Evolutionary conservation across 2,329 filamentous ascomycete genomes (phyloP).

Genomic region (Hypoxylon sp.): DNA sequence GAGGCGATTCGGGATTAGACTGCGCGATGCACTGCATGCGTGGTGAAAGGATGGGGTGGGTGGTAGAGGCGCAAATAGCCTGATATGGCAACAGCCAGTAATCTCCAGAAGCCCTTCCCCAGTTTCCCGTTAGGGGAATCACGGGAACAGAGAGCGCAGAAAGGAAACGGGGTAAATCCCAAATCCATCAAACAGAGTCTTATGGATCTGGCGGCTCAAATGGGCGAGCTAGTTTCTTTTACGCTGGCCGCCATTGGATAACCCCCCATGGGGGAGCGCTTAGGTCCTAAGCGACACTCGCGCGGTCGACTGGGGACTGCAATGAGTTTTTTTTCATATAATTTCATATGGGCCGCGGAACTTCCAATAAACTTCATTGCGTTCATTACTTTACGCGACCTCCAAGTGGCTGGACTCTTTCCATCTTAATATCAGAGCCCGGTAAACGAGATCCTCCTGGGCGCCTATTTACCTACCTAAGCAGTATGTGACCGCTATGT

Average conservation of each 20-base stretch:
- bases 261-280: too few relatives aligned
- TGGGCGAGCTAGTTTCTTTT: too few relatives aligned
- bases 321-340: constrained; percentile 28
- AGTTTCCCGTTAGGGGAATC: constrained; percentile 21
- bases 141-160: not conserved
- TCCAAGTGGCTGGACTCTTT: too few relatives aligned
- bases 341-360: constrained; percentile 28
- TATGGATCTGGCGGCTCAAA: constrained; percentile 31
- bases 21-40: constrained; percentile 36
- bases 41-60: constrained; percentile 21
- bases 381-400: too few relatives aligned
- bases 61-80: too few relatives aligned
- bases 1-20: constrained; percentile 33
- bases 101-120: constrained; percentile 17
- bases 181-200: constrained; percentile 20
- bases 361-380: constrained; percentile 14
- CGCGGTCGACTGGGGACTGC: constrained; percentile 11
- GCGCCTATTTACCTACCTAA: too few relatives aligned
- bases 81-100: constrained; percentile 36
- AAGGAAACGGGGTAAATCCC: constrained; percentile 35
- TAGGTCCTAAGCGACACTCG: constrained; percentile 28
- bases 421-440: too few relatives aligned
- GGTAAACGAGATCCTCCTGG: too few relatives aligned
- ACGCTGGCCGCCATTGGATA: constrained; percentile 26
- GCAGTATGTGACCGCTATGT: too few relatives aligned